These are phyloP conservation scores for Amesomyces nigricolor DNA, from an alignment of 2,329 filamentous ascomycete species.

Conservation along the genomic window DNA sequence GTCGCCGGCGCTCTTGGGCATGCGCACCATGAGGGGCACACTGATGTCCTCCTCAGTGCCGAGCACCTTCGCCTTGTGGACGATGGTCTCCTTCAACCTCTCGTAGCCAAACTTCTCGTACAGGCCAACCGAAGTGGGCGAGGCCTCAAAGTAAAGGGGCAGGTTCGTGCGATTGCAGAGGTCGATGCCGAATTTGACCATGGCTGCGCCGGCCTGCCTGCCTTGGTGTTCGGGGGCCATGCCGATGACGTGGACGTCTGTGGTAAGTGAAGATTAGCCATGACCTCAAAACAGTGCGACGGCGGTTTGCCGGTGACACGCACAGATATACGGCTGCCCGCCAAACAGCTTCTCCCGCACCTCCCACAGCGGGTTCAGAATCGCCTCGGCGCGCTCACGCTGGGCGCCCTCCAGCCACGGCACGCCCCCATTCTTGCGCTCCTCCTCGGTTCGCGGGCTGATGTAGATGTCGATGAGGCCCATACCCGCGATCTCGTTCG, in stretches of 20 bases:
- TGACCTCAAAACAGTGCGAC: too few relatives aligned
- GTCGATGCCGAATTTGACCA: slow-evolving; percentile 38
- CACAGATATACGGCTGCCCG: slow-evolving; percentile 38
- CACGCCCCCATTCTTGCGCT: slow-evolving; percentile 40
- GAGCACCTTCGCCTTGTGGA: slow-evolving; percentile 36
- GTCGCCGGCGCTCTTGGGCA: slow-evolving; percentile 30
- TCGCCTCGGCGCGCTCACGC: slow-evolving; percentile 37
- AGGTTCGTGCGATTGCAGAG: slow-evolving; percentile 34
- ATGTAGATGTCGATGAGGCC: slow-evolving; percentile 41
- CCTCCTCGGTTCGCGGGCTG: slow-evolving; percentile 34
- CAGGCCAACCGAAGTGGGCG: slow-evolving; percentile 36
- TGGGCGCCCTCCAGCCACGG: slow-evolving; percentile 42
- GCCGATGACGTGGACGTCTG: slow-evolving; percentile 33
- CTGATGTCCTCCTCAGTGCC: slow-evolving; percentile 34
- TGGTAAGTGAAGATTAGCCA: neutral
- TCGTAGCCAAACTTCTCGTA: slow-evolving; percentile 45
- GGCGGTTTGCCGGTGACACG: slow-evolving; percentile 14
- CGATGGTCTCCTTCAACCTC: slow-evolving; percentile 32
- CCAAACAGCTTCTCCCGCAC: slow-evolving; percentile 38
- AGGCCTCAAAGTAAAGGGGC: slow-evolving; percentile 45
- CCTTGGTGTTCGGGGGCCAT: slow-evolving; percentile 40
- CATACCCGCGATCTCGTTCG: slow-evolving; percentile 42
- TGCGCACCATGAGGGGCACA: slow-evolving; percentile 39
- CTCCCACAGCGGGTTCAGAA: slow-evolving; percentile 40
- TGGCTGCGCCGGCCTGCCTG: slow-evolving; percentile 36